Evolutionary conservation across 73 alveolate species (phyloP).

Genomic region (Paramecium octaurelia): DNA sequence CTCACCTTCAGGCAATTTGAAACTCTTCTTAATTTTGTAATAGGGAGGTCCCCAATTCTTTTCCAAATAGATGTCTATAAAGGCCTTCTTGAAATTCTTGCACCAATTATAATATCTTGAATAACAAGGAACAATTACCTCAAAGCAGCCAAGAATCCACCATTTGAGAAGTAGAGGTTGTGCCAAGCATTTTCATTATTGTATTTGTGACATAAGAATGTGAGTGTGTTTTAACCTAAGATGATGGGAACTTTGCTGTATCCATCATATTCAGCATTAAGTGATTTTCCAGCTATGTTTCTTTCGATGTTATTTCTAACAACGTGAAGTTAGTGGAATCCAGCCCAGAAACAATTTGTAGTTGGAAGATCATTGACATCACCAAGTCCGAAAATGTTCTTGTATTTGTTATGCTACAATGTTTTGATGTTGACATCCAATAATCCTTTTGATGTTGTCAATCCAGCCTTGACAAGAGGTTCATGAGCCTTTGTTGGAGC

Average conservation of each 20-base stretch:
- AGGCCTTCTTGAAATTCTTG: constrained; percentile 49
- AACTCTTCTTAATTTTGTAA: constrained; percentile 21
- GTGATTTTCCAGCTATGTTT: constrained; percentile 34
- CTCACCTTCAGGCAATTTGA: constrained; percentile 29
- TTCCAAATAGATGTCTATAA: constrained; percentile 11
- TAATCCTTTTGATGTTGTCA: constrained; percentile 52
- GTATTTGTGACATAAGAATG: constrained; percentile 54
- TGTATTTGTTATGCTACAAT: constrained; percentile 54
- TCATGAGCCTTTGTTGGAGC: constrained; percentile 58
- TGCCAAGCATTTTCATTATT: constrained; percentile 54
- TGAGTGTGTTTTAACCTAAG: constrained; percentile 45
- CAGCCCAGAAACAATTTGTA: constrained; percentile 65
- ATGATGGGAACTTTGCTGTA: constrained; percentile 61
- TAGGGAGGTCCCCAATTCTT: constrained; percentile 62
- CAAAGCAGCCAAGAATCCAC: constrained; percentile 48
- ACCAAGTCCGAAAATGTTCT: constrained; percentile 60
- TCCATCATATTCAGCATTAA: constrained; percentile 62
- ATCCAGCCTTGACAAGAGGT: constrained; percentile 56
- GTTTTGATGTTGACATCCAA: constrained; percentile 54
- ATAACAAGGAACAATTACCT: not conserved
- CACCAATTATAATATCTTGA: constrained; percentile 53
- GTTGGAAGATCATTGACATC: constrained; percentile 62
- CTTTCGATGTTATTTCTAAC: constrained; percentile 58
- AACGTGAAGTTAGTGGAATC: constrained; percentile 56
- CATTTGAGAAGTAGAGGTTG: constrained; percentile 46